Conservation (phyloP, 2,329 filamentous ascomycete genomes). For the Emmonsiellopsis sp. region DNA sequence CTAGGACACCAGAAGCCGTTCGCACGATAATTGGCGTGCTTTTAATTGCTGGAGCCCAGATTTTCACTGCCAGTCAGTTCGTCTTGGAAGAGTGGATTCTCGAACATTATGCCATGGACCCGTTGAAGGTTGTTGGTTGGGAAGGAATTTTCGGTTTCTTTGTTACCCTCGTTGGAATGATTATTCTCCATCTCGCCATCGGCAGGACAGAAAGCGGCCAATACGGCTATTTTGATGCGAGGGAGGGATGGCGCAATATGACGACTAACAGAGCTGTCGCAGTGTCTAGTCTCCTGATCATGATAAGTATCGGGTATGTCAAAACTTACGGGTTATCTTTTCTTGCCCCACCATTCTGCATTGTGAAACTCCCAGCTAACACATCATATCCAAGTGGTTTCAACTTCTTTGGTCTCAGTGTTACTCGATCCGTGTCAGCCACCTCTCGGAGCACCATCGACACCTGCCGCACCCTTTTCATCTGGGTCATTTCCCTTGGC, state of each 20-base stretch:
- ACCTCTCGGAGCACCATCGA: conserved; percentile 94
- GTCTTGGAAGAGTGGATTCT: conserved; percentile 93
- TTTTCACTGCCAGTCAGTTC: conserved; percentile 95
- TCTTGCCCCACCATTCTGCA: conserved; percentile 5
- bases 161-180: conserved; percentile 69
- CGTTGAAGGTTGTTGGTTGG: conserved; percentile 88
- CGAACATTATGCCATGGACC: conserved; percentile 67
- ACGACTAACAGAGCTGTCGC: conserved; percentile 60
- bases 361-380: neutral
- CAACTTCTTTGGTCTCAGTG: conserved; percentile 96
- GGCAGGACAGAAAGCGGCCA: conserved; percentile 64
- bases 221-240: conserved; percentile 82
- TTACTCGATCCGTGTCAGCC: conserved; percentile 80
- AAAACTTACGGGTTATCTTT: neutral
- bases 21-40: conserved; percentile 73
- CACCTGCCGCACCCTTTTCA: conserved; percentile 93
- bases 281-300: conserved; percentile 76
- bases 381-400: conserved; percentile 56
- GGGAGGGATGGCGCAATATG: conserved; percentile 76
- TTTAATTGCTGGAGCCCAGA: conserved; percentile 85
- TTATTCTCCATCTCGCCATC: conserved; percentile 66
- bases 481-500: conserved; percentile 89
- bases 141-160: conserved; percentile 85
- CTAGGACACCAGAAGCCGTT: conserved; percentile 47
- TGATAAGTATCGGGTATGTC: conserved; percentile 90